Base-by-base conservation (phyloP, 495 filamentous ascomycete species). In the Penicillium lividum region DNA sequence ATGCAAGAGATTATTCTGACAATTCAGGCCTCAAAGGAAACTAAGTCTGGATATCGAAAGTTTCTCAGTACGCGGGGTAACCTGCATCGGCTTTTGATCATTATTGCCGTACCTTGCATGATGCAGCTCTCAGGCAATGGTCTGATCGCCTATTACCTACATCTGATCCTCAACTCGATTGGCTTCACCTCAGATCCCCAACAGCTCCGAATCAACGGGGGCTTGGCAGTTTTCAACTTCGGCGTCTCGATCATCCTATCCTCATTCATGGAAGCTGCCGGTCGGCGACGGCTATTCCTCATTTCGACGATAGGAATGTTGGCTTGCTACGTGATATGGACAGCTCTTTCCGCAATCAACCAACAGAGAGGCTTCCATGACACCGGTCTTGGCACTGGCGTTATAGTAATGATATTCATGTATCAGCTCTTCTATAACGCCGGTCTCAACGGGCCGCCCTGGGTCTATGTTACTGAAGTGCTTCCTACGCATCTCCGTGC, bases 181-280 rank as follows among this genome's bases (percentile, higher is more conserved):
- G 75, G 75, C 6, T 60, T 77, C 33, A 73, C 69, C 7, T 54
- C 58, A 60, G 75, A 74, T 22, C 75, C 79, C 53, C 82, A 74
- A 4, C 79, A 27, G 22, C 22, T 29, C 25, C 18, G 22, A 5
- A 29, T 47, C 3, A 47, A 47, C 15, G 22, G 11, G 5, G 25
- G 45, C 8, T 8, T 47, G 1, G 8, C 18, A 10, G 45, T 28
- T 1, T 47, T 22, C 18, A 85, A 54, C 73, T 84, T 90, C 68
- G 69, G 82, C 16, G 83, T 83, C 59, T 86, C 86, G 3, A 77
- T 86, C 5, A 68, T 80, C 18, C 86, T 87, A 9, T 84, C 89
- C 28, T 77, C 80, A 49, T 79, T 89, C 57, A 82, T 87, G 8
- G 89, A 91, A 54, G 70, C 82, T 7, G 68, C 86, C 28, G 84